Percentiles rank a stretch among this genome's conserved stretches.
These are phyloP conservation scores for Evernia prunastri DNA, from an alignment of 495 filamentous ascomycete genomes.

Conservation along the genomic window DNA sequence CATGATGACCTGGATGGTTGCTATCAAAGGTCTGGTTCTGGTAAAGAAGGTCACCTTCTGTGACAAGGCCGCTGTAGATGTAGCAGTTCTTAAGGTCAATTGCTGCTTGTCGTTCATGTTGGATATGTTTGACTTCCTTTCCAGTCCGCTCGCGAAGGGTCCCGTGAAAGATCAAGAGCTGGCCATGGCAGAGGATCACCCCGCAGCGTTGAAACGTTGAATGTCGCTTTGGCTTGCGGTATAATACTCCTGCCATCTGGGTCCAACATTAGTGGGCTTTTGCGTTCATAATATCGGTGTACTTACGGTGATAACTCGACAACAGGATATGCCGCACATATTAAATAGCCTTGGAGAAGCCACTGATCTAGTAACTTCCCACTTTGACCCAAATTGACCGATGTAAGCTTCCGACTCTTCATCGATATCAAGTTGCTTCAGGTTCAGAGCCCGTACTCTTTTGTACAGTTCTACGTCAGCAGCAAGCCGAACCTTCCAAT, in stretches of 20 bases:
- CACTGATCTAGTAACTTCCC: slow-evolving; percentile 62
- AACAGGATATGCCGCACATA: slow-evolving; percentile 59
- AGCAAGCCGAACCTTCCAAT: slow-evolving; percentile 57
- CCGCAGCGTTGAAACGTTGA: slow-evolving; percentile 55
- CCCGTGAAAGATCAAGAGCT: slow-evolving; percentile 58
- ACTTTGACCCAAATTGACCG: slow-evolving; percentile 64
- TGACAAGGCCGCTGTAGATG: slow-evolving; percentile 62
- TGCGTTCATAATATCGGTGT: neutral
- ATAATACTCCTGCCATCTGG: slow-evolving; percentile 58
- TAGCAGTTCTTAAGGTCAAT: slow-evolving; percentile 64
- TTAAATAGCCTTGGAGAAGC: slow-evolving; percentile 64
- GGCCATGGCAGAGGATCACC: slow-evolving; percentile 58
- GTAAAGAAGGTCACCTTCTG: slow-evolving; percentile 62
- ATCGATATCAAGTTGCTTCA: slow-evolving; percentile 59
- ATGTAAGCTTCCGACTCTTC: slow-evolving; percentile 63
- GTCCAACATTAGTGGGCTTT: slow-evolving; percentile 7
- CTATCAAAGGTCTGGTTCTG: slow-evolving; percentile 64
- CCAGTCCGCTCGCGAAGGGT: slow-evolving; percentile 53
- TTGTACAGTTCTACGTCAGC: slow-evolving; percentile 54
- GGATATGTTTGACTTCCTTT: slow-evolving; percentile 52
- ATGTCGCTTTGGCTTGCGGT: slow-evolving; percentile 60
- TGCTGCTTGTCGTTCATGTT: slow-evolving; percentile 53
- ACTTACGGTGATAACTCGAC: slow-evolving; percentile 55
- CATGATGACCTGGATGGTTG: slow-evolving; percentile 57
- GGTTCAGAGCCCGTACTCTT: slow-evolving; percentile 51